Conservation (phyloP, 495 filamentous ascomycete species). For the Acidomyces sp. region DNA sequence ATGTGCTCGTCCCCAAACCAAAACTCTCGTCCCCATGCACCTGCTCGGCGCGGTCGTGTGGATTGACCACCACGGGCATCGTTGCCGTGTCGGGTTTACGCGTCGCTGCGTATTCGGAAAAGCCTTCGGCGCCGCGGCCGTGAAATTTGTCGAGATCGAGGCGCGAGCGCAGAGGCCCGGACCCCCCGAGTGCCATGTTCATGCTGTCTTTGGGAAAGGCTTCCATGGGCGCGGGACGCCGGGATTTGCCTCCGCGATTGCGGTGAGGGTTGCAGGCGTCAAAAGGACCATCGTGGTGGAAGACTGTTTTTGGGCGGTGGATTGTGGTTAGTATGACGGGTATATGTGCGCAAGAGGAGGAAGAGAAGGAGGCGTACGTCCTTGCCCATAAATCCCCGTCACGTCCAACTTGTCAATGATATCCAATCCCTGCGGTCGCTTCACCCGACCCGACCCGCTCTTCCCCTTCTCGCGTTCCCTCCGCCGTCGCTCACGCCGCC, state of each 20-base stretch:
- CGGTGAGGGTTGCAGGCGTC: constrained; percentile 95
- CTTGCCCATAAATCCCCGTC: constrained; percentile 90
- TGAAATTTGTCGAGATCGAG: constrained; percentile 75
- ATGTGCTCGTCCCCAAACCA: constrained; percentile 88
- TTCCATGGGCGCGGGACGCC: constrained; percentile 85
- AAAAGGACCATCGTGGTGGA: constrained; percentile 97
- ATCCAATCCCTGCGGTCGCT: constrained; percentile 56
- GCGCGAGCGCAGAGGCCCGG: constrained; percentile 69
- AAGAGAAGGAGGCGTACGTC: constrained; percentile 48
- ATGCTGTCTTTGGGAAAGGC: constrained; percentile 83
- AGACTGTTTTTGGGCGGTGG: constrained; percentile 44
- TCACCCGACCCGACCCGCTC: constrained; percentile 36
- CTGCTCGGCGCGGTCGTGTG: constrained; percentile 46
- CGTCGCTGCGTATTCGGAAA: constrained; percentile 51
- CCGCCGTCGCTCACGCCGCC: constrained; percentile 54
- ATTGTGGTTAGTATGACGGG: not conserved
- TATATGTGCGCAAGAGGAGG: not conserved
- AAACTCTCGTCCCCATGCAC: constrained; percentile 72
- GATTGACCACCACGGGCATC: constrained; percentile 50
- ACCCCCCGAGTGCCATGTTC: constrained; percentile 83
- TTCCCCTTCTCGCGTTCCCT: constrained; percentile 38
- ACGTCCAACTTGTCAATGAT: constrained; percentile 97
- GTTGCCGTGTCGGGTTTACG: constrained; percentile 23
- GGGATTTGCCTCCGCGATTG: constrained; percentile 71
- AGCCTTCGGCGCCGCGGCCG: constrained; percentile 71